Percentiles rank a stretch among this genome's conserved stretches.
phyloP scores from a whole-genome alignment of 164 flowering plant species.

The Berberis thunbergii region DNA sequence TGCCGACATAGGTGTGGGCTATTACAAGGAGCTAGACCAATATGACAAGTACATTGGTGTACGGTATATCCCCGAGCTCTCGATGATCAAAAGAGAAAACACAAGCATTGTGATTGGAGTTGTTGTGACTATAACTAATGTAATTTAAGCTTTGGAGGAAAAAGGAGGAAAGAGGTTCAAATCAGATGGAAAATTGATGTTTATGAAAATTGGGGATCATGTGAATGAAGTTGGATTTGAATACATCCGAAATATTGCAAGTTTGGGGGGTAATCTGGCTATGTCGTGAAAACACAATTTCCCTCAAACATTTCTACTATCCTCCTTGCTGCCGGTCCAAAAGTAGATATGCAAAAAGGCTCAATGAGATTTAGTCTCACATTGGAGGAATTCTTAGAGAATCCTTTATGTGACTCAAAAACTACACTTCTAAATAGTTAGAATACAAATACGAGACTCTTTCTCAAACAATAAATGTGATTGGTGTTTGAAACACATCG shows the following conservation, averaged over 20 bases:
- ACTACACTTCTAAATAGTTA: slow-evolving; percentile 48
- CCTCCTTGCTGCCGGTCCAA: slow-evolving; percentile 60
- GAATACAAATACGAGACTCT: slow-evolving; percentile 41
- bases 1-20: slow-evolving; percentile 70
- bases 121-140: slow-evolving; percentile 63
- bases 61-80: slow-evolving; percentile 63
- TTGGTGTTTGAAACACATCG: slow-evolving; percentile 72
- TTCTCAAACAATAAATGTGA: slow-evolving; percentile 12
- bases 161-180: slow-evolving; percentile 9
- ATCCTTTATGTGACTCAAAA: slow-evolving; percentile 41
- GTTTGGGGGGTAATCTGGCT: slow-evolving; percentile 83
- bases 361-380: slow-evolving; percentile 24
- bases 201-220: slow-evolving; percentile 58
- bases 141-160: slow-evolving; percentile 44
- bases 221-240: slow-evolving; percentile 78
- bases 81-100: slow-evolving; percentile 32
- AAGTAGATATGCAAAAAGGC: slow-evolving; percentile 34
- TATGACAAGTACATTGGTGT: slow-evolving; percentile 58
- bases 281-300: slow-evolving; percentile 72
- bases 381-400: slow-evolving; percentile 63
- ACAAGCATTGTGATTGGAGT: slow-evolving; percentile 73
- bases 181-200: slow-evolving; percentile 24
- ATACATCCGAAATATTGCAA: slow-evolving; percentile 70
- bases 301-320: slow-evolving; percentile 86
- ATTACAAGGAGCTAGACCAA: slow-evolving; percentile 55